Percentiles rank a stretch among this genome's conserved stretches.
Conservation (phyloP, 2,329 filamentous ascomycete genomes). For the Colletotrichum abscissum region DNA sequence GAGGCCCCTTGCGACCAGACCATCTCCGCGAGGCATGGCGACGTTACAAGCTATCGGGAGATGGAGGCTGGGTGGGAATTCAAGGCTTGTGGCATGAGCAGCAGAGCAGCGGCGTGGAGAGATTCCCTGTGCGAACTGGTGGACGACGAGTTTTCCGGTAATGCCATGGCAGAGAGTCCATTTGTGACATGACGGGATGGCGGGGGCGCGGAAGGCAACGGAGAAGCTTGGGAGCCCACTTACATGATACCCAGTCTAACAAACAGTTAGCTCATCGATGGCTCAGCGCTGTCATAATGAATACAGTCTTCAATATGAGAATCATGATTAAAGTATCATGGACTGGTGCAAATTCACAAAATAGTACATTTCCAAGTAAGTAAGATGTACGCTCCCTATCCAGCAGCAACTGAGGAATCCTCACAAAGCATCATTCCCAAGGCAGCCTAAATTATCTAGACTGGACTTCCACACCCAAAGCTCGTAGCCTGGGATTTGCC, state of each 20-base stretch:
- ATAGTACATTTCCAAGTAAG: no score
- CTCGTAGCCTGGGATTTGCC: slow-evolving; percentile 31
- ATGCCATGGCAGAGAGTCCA: slow-evolving; percentile 32
- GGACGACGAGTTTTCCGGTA: slow-evolving; percentile 65
- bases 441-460: slow-evolving; percentile 7
- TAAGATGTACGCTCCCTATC: not conserved
- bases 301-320: not conserved
- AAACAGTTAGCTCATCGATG: not conserved
- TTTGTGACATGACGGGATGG: no score
- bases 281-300: not conserved
- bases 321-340: not conserved
- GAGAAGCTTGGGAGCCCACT: not conserved
- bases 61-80: slow-evolving; percentile 72
- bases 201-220: not conserved
- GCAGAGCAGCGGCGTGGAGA: slow-evolving; percentile 68
- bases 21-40: slow-evolving; percentile 80
- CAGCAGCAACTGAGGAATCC: not conserved
- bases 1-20: slow-evolving; percentile 76
- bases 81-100: slow-evolving; percentile 71
- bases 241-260: slow-evolving; percentile 17
- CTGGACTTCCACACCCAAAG: slow-evolving; percentile 30
- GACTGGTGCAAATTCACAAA: not conserved
- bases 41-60: slow-evolving; percentile 71
- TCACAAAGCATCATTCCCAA: not conserved
- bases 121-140: slow-evolving; percentile 66